Conservation (phyloP, 176 grass and related monocot species). For the Oryza coarctata region DNA sequence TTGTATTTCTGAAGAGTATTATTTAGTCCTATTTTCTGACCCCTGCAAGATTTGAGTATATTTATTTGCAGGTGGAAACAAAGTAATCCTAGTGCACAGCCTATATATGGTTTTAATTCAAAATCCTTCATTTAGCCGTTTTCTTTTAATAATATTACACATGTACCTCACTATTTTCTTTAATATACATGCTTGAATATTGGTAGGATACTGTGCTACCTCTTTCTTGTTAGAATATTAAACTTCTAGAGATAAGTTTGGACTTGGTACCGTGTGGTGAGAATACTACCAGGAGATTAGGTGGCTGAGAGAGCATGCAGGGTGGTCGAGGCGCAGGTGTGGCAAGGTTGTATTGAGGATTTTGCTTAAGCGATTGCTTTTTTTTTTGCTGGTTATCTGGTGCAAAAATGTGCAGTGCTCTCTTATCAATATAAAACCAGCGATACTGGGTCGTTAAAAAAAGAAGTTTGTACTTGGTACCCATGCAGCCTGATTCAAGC, state of each 20-base stretch:
- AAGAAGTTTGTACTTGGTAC: too few species aligned
- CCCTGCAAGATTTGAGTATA: neutral
- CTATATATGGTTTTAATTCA: neutral
- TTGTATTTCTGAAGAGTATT: neutral
- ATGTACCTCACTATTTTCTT: neutral
- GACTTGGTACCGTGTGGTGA: neutral
- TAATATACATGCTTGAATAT: neutral
- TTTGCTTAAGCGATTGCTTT: neutral
- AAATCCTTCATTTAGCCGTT: neutral
- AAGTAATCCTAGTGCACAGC: neutral
- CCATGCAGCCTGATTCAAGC: neutral
- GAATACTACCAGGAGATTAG: neutral
- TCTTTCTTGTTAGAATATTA: neutral
- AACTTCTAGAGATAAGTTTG: neutral
- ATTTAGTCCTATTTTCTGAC: neutral
- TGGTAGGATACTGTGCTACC: neutral
- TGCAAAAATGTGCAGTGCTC: neutral
- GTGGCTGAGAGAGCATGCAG: too few species aligned
- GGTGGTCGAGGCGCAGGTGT: too few species aligned
- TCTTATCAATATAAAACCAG: neutral
- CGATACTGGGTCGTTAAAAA: too few species aligned
- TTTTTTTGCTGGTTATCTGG: neutral
- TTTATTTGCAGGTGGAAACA: neutral
- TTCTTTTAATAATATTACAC: neutral
- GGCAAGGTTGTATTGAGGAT: too few species aligned